Conservation (phyloP, 371 early-diverging fungal species). For the Rhizomucor pusillus region DNA sequence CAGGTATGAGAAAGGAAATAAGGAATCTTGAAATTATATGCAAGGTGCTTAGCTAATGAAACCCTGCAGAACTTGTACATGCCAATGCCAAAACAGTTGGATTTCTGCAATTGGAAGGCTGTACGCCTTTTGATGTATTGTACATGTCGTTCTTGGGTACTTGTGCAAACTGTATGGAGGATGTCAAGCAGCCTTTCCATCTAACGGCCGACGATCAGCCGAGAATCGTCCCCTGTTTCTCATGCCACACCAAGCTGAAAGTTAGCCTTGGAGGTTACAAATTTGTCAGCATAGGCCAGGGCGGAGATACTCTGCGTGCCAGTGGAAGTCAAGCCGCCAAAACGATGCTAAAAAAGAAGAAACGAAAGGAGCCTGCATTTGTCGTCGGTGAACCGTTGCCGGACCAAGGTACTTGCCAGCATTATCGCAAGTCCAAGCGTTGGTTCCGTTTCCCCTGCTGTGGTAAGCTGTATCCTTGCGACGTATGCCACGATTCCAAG, state of each 20-base stretch:
- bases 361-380: slow-evolving; percentile 38
- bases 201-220: slow-evolving; percentile 34
- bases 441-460: slow-evolving; percentile 98
- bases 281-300: slow-evolving; percentile 51
- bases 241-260: slow-evolving; percentile 52
- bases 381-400: slow-evolving; percentile 76
- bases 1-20: slow-evolving; percentile 10
- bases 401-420: slow-evolving; percentile 85
- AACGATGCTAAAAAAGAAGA: slow-evolving; percentile 36
- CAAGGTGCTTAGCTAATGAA: background rate
- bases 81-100: slow-evolving; percentile 59
- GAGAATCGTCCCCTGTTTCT: slow-evolving; percentile 44
- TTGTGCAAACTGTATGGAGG: slow-evolving; percentile 53
- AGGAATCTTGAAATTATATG: background rate
- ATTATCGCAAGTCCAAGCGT: slow-evolving; percentile 90
- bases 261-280: slow-evolving; percentile 44
- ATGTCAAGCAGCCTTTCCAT: slow-evolving; percentile 23
- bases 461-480: slow-evolving; percentile 81
- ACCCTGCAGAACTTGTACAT: slow-evolving; percentile 50
- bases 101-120: slow-evolving; percentile 69
- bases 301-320: slow-evolving; percentile 31
- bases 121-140: slow-evolving; percentile 65
- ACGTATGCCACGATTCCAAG: slow-evolving; percentile 87
- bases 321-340: slow-evolving; percentile 27
- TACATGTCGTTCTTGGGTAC: slow-evolving; percentile 64